Conservation (phyloP, 495 filamentous ascomycete species). For the Chaetomium fimeti region DNA sequence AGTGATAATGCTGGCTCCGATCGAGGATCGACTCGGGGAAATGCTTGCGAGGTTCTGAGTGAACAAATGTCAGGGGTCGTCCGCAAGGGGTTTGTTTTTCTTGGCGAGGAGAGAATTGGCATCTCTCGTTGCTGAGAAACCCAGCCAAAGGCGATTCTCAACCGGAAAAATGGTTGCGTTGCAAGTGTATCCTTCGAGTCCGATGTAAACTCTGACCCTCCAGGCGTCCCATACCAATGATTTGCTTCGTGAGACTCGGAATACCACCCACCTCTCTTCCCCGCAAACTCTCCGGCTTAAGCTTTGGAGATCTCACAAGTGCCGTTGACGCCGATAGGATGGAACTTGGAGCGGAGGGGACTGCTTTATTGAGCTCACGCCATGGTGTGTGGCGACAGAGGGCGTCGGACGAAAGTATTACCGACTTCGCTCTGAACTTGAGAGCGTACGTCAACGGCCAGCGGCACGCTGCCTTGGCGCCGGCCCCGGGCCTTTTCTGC, state of each 20-base stretch:
- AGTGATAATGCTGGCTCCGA: constrained; percentile 10
- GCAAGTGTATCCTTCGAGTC: constrained; percentile 18
- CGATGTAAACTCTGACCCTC: constrained; percentile 4
- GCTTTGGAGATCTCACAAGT: constrained; percentile 34
- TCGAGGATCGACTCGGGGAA: constrained; percentile 26
- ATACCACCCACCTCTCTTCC: constrained; percentile 30
- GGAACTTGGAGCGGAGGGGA: constrained; percentile 27
- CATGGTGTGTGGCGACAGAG: constrained; percentile 12
- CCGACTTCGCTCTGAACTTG: constrained; percentile 13
- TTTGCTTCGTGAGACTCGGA: constrained; percentile 23
- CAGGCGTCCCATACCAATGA: constrained; percentile 23
- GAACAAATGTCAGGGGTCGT: constrained; percentile 8
- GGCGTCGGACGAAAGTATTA: constrained; percentile 26
- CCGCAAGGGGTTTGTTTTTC: neutral
- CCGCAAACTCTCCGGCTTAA: constrained; percentile 23
- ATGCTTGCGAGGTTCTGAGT: constrained; percentile 8
- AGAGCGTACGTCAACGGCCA: neutral
- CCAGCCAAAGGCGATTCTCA: neutral
- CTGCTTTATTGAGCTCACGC: constrained; percentile 26
- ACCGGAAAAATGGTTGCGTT: neutral
- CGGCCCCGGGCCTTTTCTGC: neutral
- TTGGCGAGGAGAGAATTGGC: neutral
- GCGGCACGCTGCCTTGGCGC: neutral
- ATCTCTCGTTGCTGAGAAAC: constrained; percentile 7
- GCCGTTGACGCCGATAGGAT: constrained; percentile 29